phyloP scores from a whole-genome alignment of 345 rosid genomes.

The Mangifera indica region DNA sequence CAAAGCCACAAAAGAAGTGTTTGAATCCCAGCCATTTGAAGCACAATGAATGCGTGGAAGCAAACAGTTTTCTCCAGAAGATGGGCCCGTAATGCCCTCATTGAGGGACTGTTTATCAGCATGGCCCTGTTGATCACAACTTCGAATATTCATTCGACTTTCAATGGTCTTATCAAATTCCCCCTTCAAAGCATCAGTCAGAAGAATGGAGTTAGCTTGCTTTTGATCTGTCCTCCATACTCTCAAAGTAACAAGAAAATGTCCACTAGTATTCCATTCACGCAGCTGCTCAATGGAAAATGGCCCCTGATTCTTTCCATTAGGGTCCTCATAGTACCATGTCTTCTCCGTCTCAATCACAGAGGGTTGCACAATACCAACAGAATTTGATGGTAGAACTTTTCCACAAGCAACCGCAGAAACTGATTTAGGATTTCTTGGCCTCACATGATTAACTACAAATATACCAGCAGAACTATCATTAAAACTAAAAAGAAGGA shows the following conservation, averaged over 20 bases:
- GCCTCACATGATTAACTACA: slow-evolving; percentile 34
- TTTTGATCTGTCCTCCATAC: slow-evolving; percentile 71
- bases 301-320: slow-evolving; percentile 80
- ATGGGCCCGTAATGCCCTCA: slow-evolving; percentile 22
- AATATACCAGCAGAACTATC: slow-evolving; percentile 13
- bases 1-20: slow-evolving; percentile 35
- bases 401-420: slow-evolving; percentile 30
- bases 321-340: slow-evolving; percentile 89
- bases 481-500: slow-evolving; percentile 16
- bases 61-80: slow-evolving; percentile 40
- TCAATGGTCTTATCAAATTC: too few relatives aligned
- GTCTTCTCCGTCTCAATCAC: slow-evolving; percentile 47
- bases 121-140: too few relatives aligned
- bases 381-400: slow-evolving; percentile 34
- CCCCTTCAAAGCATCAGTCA: slow-evolving; percentile 58
- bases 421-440: slow-evolving; percentile 23
- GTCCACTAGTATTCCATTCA: slow-evolving; percentile 68
- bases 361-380: slow-evolving; percentile 37
- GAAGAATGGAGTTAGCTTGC: slow-evolving; percentile 62
- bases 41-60: slow-evolving; percentile 26
- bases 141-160: too few relatives aligned
- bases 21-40: slow-evolving; percentile 35
- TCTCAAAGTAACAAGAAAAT: slow-evolving; percentile 64
- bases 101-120: too few relatives aligned
- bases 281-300: slow-evolving; percentile 68